These are phyloP conservation scores for Claviceps humidiphila DNA, from an alignment of 2,329 filamentous ascomycete genomes.

Conservation along the genomic window DNA sequence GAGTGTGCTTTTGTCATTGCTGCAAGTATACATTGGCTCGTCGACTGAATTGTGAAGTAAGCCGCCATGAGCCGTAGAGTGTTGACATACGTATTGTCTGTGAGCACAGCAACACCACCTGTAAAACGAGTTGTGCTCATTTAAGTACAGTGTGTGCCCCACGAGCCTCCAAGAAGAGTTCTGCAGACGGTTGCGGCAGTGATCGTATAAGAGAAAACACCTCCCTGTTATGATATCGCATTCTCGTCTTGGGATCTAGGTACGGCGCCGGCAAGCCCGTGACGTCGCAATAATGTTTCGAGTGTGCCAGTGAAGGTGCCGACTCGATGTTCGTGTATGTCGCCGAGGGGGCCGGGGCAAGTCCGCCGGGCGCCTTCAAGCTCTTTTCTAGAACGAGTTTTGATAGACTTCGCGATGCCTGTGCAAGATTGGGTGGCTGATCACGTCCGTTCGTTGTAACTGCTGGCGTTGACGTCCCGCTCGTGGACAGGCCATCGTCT, in stretches of 20 bases:
- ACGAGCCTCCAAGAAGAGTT: conserved; percentile 79
- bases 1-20: neutral
- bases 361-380: conserved; percentile 27
- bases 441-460: conserved; percentile 23
- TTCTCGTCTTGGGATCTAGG: conserved; percentile 82
- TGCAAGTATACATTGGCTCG: too few relatives aligned
- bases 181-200: conserved; percentile 68
- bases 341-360: conserved; percentile 46
- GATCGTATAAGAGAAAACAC: conserved; percentile 73
- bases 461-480: conserved; percentile 44
- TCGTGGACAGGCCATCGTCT: conserved; percentile 42
- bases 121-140: conserved; percentile 29
- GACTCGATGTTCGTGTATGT: conserved; percentile 97
- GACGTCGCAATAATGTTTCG: conserved; percentile 88
- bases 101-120: neutral
- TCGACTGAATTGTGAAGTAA: too few relatives aligned
- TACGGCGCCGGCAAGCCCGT: conserved; percentile 88
- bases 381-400: conserved; percentile 83
- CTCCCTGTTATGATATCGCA: conserved; percentile 88
- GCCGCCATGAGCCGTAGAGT: neutral
- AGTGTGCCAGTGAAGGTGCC: conserved; percentile 72
- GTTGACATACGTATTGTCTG: neutral
- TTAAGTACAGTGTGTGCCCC: conserved; percentile 90
- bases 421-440: conserved; percentile 61
- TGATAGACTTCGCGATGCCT: conserved; percentile 74